Conservation (phyloP, 306 rosid genomes). For the Hippophae tibetana region DNA sequence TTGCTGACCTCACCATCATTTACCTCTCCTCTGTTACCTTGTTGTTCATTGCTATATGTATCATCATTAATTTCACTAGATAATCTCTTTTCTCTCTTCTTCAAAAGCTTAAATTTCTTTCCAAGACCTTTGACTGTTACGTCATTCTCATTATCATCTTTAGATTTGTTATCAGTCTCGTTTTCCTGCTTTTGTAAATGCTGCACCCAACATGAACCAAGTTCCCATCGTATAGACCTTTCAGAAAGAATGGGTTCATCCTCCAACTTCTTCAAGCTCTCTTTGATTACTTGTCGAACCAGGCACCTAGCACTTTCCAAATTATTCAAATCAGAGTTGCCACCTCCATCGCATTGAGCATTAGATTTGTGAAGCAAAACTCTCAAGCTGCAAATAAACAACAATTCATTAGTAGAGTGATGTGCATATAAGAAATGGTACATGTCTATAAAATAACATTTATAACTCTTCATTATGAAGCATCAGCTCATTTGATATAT, state of each 20-base stretch:
- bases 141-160: slow-evolving; percentile 35
- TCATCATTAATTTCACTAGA: slow-evolving; percentile 16
- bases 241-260: slow-evolving; percentile 34
- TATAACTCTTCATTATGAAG: too few species aligned
- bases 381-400: slow-evolving; percentile 59
- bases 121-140: slow-evolving; percentile 81
- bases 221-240: slow-evolving; percentile 84
- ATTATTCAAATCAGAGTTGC: slow-evolving; percentile 33
- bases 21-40: slow-evolving; percentile 25
- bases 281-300: slow-evolving; percentile 46
- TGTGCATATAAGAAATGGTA: neutral
- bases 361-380: slow-evolving; percentile 51
- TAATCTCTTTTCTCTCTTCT: slow-evolving; percentile 64
- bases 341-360: slow-evolving; percentile 30
- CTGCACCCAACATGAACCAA: slow-evolving; percentile 91
- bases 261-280: slow-evolving; percentile 43
- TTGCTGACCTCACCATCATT: slow-evolving; percentile 30
- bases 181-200: slow-evolving; percentile 74
- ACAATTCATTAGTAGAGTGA: slow-evolving; percentile 8
- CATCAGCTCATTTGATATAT: too few species aligned
- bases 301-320: slow-evolving; percentile 34
- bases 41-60: slow-evolving; percentile 12
- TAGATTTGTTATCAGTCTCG: slow-evolving; percentile 28
- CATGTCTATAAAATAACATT: too few species aligned
- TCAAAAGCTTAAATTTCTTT: slow-evolving; percentile 71